phyloP scores from a whole-genome alignment of 768 basidiomycete genomes.

The Rhizopogon vinicolor region DNA sequence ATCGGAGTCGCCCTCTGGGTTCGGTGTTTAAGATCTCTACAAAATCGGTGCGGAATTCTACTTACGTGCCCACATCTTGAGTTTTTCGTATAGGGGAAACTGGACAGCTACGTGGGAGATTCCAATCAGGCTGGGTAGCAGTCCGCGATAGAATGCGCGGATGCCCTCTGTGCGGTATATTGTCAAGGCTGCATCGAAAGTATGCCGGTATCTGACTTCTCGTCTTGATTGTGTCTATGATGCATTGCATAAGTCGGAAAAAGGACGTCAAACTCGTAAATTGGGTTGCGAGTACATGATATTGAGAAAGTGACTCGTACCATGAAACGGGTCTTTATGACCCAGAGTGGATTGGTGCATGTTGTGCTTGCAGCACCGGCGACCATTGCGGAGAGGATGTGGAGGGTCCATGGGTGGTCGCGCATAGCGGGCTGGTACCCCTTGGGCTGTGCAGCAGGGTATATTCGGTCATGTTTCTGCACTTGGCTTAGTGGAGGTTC shows the following conservation, averaged over 20 bases:
- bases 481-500: conserved; percentile 48
- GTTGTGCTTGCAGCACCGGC: conserved; percentile 93
- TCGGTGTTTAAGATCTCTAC: conserved; percentile 1
- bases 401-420: conserved; percentile 82
- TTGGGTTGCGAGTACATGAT: conserved; percentile 2
- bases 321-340: conserved; percentile 99
- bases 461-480: conserved; percentile 43
- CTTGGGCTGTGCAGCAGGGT: conserved; percentile 81
- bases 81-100: conserved; percentile 92
- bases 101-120: conserved; percentile 96
- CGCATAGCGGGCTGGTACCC: conserved; percentile 79
- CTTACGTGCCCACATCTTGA: conserved; percentile 85
- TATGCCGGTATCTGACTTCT: conserved; percentile 82
- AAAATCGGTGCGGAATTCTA: conserved; percentile 18
- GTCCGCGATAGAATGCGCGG: conserved; percentile 89
- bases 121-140: conserved; percentile 89
- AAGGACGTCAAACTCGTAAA: conserved; percentile 6
- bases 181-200: conserved; percentile 81
- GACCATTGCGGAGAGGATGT: conserved; percentile 93
- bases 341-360: conserved; percentile 95
- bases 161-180: conserved; percentile 90
- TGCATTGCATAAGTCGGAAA: background rate
- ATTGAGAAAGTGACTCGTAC: conserved; percentile 36
- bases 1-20: conserved; percentile 25
- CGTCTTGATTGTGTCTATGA: conserved; percentile 75